phyloP scores from a whole-genome alignment of 2,329 filamentous ascomycete genomes.

The Trichoderma aggressivum region DNA sequence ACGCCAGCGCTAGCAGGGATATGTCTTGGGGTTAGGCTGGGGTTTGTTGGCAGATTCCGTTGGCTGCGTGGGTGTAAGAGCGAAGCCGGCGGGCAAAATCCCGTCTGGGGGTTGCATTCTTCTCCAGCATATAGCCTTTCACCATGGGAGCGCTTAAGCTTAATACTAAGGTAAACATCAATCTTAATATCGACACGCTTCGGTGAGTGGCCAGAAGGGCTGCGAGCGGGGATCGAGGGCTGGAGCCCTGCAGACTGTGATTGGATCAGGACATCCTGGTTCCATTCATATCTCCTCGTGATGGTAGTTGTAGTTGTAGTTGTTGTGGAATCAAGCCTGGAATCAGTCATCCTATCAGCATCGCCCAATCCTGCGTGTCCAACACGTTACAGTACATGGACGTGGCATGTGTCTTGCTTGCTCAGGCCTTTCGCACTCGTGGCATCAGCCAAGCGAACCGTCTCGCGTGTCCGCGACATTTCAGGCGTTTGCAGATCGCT shows the following conservation, averaged over 20 bases:
- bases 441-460: not conserved
- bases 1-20: not conserved
- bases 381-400: not conserved
- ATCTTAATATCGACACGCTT: not conserved
- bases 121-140: not conserved
- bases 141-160: conserved; percentile 10
- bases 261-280: not conserved
- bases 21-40: not conserved
- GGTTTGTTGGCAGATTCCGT: not conserved
- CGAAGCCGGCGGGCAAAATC: not conserved
- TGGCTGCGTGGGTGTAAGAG: not conserved
- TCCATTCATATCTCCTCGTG: not conserved
- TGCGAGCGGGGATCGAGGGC: not conserved
- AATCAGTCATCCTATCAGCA: not conserved
- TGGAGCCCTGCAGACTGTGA: not conserved
- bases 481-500: not conserved
- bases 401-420: not conserved
- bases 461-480: not conserved
- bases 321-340: not conserved
- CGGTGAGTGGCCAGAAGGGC: not conserved
- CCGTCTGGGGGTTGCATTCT: not conserved
- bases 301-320: not conserved
- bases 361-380: not conserved
- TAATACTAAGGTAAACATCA: conserved; percentile 8
- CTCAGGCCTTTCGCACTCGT: not conserved